Conservation (phyloP, 257 asterid species). For the Nicotiana benthamiana region DNA sequence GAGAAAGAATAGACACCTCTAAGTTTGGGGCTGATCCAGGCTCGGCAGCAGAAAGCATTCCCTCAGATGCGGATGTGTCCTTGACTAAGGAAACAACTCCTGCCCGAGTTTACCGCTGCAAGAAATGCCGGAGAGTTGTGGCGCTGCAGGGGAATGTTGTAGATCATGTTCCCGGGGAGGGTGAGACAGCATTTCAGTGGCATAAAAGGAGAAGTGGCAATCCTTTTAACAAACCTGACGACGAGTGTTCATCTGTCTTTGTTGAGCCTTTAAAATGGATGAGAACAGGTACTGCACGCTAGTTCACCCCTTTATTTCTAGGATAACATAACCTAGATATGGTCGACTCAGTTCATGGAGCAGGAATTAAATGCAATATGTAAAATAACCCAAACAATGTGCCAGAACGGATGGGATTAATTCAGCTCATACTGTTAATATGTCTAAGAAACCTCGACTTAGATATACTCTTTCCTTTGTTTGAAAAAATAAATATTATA, state of each 20-base stretch:
- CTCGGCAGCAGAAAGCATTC: constrained; percentile 31
- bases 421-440: not conserved
- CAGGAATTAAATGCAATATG: not conserved
- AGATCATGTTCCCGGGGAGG: constrained; percentile 93
- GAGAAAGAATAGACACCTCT: constrained; percentile 69
- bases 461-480: not conserved
- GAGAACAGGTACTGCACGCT: constrained; percentile 53
- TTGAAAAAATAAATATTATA: not conserved
- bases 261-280: constrained; percentile 98
- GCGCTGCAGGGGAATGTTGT: constrained; percentile 72
- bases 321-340: not conserved
- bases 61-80: constrained; percentile 37
- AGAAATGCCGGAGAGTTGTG: constrained; percentile 84
- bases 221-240: constrained; percentile 43
- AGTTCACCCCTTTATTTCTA: not conserved
- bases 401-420: not conserved
- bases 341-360: not conserved
- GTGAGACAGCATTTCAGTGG: constrained; percentile 79
- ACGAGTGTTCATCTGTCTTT: constrained; percentile 79
- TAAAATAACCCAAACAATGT: not conserved
- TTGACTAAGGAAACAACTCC: constrained; percentile 23
- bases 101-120: constrained; percentile 71
- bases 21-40: constrained; percentile 86
- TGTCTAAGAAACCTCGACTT: not conserved
- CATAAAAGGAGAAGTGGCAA: constrained; percentile 77